Evolutionary conservation across 257 asterid genomes (phyloP).

Genomic region (Solanum pinnatisectum): DNA sequence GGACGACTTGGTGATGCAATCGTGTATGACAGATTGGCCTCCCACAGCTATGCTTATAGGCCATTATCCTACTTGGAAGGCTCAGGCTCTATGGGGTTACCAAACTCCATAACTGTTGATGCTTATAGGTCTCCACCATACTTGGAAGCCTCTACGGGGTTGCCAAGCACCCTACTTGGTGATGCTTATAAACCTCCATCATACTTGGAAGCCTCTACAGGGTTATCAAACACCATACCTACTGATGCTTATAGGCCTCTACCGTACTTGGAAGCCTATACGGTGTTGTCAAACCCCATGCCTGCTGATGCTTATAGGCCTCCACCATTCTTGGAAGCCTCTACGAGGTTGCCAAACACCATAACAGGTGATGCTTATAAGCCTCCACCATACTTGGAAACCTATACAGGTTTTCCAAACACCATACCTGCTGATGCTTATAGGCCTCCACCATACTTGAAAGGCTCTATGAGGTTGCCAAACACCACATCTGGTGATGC

Average conservation of each 20-base stretch:
- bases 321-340: not conserved
- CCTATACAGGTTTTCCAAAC: not conserved
- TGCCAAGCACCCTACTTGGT: constrained; percentile 24
- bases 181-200: constrained; percentile 8
- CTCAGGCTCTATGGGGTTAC: not conserved
- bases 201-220: not conserved
- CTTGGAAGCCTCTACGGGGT: constrained; percentile 32
- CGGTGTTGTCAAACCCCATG: not conserved
- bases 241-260: not conserved
- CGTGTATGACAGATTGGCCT: constrained; percentile 18
- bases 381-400: not conserved
- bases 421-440: not conserved
- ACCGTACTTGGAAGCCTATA: not conserved
- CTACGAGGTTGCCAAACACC: not conserved
- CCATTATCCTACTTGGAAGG: constrained; percentile 9
- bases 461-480: not conserved
- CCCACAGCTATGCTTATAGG: constrained; percentile 22
- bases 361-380: constrained; percentile 20
- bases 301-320: not conserved
- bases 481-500: not conserved
- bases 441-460: not conserved
- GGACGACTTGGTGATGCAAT: constrained; percentile 27
- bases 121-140: constrained; percentile 30
- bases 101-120: not conserved
- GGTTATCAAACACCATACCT: not conserved